Conservation (phyloP, 768 basidiomycete species). For the Arthromyces matolae region DNA sequence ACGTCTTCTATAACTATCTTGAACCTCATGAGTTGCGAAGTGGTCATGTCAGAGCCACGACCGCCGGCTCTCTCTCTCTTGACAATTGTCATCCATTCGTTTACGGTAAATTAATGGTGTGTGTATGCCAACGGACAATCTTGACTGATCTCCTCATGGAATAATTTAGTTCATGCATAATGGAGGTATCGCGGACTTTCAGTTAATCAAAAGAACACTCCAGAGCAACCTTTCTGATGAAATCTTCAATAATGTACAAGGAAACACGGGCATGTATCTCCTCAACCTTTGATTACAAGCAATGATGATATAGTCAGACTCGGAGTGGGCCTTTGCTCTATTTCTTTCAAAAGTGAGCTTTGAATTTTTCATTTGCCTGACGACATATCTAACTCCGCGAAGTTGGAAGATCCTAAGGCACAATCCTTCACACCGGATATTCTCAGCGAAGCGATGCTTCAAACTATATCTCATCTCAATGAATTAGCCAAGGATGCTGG, state of each 20-base stretch:
- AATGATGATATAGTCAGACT: slow-evolving; percentile 62
- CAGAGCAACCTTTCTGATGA: slow-evolving; percentile 77
- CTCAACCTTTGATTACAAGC: not conserved
- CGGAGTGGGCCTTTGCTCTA: slow-evolving; percentile 95
- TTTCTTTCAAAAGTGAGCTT: slow-evolving; percentile 77
- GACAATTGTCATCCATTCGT: slow-evolving; percentile 97
- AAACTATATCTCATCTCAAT: slow-evolving; percentile 82
- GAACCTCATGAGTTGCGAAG: slow-evolving; percentile 31
- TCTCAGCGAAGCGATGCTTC: slow-evolving; percentile 82
- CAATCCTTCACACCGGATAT: slow-evolving; percentile 66
- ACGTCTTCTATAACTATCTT: not conserved
- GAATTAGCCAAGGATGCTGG: slow-evolving; percentile 65
- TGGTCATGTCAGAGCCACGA: slow-evolving; percentile 92
- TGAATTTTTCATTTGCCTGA: not conserved
- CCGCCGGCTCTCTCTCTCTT: slow-evolving; percentile 84
- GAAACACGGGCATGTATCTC: slow-evolving; percentile 73
- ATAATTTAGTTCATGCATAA: slow-evolving; percentile 89
- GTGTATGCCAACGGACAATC: no score
- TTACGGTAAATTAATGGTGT: slow-evolving; percentile 88
- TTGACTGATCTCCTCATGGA: no score
- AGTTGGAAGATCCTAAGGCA: slow-evolving; percentile 82
- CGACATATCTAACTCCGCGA: slow-evolving; percentile 8
- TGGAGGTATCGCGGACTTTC: slow-evolving; percentile 87
- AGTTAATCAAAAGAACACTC: slow-evolving; percentile 72
- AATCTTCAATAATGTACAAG: slow-evolving; percentile 82